These are phyloP conservation scores for Vitis labrusca DNA, from an alignment of 164 flowering plant species.

Conservation along the genomic window DNA sequence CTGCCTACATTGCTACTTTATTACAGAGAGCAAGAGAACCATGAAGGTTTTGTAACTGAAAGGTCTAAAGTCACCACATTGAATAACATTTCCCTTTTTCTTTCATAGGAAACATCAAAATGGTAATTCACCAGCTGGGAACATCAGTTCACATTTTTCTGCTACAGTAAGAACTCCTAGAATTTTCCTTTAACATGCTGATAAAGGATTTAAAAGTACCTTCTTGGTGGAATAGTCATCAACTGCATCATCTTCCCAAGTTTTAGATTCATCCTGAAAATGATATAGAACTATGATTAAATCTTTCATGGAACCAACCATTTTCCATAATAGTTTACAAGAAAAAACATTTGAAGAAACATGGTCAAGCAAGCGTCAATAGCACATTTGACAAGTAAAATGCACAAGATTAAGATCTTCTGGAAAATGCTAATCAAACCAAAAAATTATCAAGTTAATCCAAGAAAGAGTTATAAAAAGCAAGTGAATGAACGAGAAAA, in stretches of 20 bases:
- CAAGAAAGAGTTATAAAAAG: not conserved
- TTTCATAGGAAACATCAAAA: too few species aligned
- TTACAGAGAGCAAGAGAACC: too few species aligned
- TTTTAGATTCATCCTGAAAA: conserved; percentile 67
- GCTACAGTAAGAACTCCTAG: too few species aligned
- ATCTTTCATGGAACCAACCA: not conserved
- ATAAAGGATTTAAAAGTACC: conserved; percentile 37
- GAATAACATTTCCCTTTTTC: too few species aligned
- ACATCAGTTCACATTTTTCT: too few species aligned
- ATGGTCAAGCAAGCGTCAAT: not conserved
- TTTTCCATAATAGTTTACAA: not conserved
- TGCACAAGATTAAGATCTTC: too few species aligned
- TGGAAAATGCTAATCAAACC: not conserved
- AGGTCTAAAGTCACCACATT: too few species aligned
- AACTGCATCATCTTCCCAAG: conserved; percentile 46
- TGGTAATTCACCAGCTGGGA: too few species aligned
- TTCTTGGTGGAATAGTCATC: conserved; percentile 30
- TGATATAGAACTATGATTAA: conserved; percentile 1
- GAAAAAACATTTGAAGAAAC: not conserved
- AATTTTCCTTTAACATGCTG: not conserved
- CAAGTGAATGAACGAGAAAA: not conserved
- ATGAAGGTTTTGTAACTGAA: too few species aligned
- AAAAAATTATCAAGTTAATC: conserved; percentile 2
- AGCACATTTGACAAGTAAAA: not conserved
- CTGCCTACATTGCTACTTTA: too few species aligned